Evolutionary conservation across 768 basidiomycete species (phyloP), one percentile per base, ranked within the genome.

Genomic region (Lentinula edodes): DNA sequence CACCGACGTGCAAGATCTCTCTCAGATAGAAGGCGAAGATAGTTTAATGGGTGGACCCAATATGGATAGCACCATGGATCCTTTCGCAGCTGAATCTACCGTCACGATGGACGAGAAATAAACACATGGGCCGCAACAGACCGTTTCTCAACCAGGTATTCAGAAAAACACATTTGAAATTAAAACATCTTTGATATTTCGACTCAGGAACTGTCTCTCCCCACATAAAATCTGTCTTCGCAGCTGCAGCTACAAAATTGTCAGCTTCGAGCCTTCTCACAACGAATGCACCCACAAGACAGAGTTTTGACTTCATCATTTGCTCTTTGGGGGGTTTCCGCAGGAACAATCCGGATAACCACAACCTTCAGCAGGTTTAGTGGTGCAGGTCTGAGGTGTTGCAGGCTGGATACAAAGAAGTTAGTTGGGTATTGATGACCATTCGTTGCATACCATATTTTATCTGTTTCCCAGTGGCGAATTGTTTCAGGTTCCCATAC

Each of bases 51-150:
- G 84, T 13, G 85, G 82, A 0, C 71, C 80, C 16, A 68, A 88
- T 61, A 83, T 91, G 79, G 85, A 86, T 69, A 72, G 80, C 54
- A 74, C 75, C 15, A 78, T 68, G 0, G 87, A 91, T 67, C 88
- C 88, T 6, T 92, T 91, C 68, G 78, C 72, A 36, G 61, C 41
- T 55, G 34, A 34, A 35, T n/a, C 15, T 52, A 32, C 61, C 38
- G 55, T 2, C 13, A 35, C 50, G 34, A 35, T 34, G 28, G 42
- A 48, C 12, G 39, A 51, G 57, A 2, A 50, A 35, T 23, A 32
- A 50, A 4, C 38, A 9, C n/a, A 4, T 18, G 9, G 32, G 52
- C 52, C 32, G 43, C 12, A 41, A 62, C 62, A 28, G 28, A 28
- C 3, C 28, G 28, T 28, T 28, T 28, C 28, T 28, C 28, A 28